Evolutionary conservation across 1,284 basidiomycete genomes (phyloP).

Genomic region (Rhodotorula sp.): DNA sequence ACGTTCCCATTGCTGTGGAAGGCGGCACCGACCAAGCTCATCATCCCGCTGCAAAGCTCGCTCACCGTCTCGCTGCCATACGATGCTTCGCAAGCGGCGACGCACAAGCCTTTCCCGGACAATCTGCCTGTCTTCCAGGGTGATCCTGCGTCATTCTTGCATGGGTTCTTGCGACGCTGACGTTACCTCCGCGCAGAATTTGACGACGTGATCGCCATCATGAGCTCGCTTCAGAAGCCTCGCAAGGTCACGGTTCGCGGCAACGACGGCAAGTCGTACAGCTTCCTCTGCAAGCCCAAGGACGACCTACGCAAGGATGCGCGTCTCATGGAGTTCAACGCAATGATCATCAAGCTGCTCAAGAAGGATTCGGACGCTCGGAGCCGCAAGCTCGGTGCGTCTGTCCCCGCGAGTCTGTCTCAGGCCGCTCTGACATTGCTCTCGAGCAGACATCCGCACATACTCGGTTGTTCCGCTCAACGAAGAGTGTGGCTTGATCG

Average conservation of each 20-base stretch:
- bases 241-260: constrained; percentile 86
- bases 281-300: constrained; percentile 95
- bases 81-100: constrained; percentile 57
- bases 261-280: constrained; percentile 79
- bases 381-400: constrained; percentile 80
- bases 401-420: not conserved
- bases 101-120: constrained; percentile 79
- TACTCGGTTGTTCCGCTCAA: constrained; percentile 96
- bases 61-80: constrained; percentile 85
- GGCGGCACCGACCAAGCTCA: constrained; percentile 66
- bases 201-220: constrained; percentile 80
- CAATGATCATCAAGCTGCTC: constrained; percentile 96
- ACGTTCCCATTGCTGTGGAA: constrained; percentile 65
- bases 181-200: constrained; percentile 59
- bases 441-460: constrained; percentile 76
- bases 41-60: constrained; percentile 91
- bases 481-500: constrained; percentile 94
- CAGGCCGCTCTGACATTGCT: not conserved
- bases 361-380: constrained; percentile 80
- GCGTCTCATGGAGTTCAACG: constrained; percentile 95
- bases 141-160: constrained; percentile 49
- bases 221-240: constrained; percentile 89
- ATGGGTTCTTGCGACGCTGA: not conserved
- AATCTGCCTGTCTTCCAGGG: constrained; percentile 75
- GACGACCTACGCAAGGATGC: constrained; percentile 98